Evolutionary conservation across 441 rosid genomes (phyloP), one percentile per base, ranked within the genome.

Genomic region (Gossypium gossypioides): DNA sequence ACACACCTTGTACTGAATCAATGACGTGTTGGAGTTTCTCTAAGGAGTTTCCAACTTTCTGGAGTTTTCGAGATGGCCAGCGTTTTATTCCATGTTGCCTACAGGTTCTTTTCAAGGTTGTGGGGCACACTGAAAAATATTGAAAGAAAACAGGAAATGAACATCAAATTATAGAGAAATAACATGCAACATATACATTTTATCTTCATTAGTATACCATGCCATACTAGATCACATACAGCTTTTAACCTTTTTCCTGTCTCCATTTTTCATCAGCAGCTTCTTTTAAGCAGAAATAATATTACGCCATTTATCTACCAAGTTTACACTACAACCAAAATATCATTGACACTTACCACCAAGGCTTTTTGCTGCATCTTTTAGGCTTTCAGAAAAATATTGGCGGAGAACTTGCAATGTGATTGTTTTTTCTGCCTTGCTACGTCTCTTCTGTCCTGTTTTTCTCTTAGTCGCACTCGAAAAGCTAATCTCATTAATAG

Each of bases 51-150:
- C 89, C 96, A 8, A 91, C 98, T 84, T 91, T 93, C 86, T 86
- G 87, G 82, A 93, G 85, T 80, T 88, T 87, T 73, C 96, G 89
- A 75, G 97, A 91, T 18, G 98, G 98, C 98, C 98, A 93, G 37
- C 93, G 84, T 10, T 78, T 79, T 81, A 93, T 91, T 55, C 96
- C 96, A 37, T 91, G 88, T 55, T 87, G 97, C 79, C 98, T 82
- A 79, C 98, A 93, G 74, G 90, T 90, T 71, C 97, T 86, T 81
- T 93, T 93, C 89, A 93, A 85, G 21, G 98, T 93, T 15, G 98
- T 93, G 27, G 98, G 98, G 79, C 98, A 93, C 80, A 93, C 98
- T 93, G 95, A 82, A 80, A 86, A 48, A 2, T 46, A 46, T 67
- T 7, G 18, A 54, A 72, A 70, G 69, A 75, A 67, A 52, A 66